phyloP scores from a whole-genome alignment of 2,329 filamentous ascomycete genomes.

The Aspergillus bombycis region DNA sequence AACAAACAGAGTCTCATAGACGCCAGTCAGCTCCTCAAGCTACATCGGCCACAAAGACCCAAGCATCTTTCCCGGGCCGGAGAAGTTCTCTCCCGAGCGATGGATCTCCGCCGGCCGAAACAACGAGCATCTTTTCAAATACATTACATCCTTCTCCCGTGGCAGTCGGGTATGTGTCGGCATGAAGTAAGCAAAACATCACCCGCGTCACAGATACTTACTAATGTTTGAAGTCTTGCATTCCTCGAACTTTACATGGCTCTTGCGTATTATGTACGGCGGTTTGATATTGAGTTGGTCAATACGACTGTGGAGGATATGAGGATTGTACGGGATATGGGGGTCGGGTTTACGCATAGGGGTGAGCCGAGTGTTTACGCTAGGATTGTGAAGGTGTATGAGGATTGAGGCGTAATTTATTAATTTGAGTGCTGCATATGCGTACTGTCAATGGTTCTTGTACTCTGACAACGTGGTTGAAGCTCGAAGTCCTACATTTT shows the following conservation, averaged over 20 bases:
- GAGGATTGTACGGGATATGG: neutral
- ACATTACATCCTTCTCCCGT: constrained; percentile 30
- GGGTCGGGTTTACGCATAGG: neutral
- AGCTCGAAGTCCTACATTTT: too few species aligned
- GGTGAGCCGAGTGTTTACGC: neutral
- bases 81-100: constrained; percentile 27
- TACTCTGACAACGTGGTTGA: too few species aligned
- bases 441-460: too few species aligned
- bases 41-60: constrained; percentile 30
- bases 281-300: constrained; percentile 1
- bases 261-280: neutral
- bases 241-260: neutral
- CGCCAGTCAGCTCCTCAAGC: constrained; percentile 38
- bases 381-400: neutral
- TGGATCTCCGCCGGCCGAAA: constrained; percentile 26
- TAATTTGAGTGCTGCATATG: too few species aligned
- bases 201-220: too few species aligned
- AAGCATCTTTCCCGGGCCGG: constrained; percentile 24
- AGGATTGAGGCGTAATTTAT: neutral
- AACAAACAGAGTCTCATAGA: constrained; percentile 12
- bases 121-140: constrained; percentile 23
- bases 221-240: neutral
- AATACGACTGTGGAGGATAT: neutral
- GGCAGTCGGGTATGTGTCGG: constrained; percentile 30
- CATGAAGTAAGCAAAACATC: constrained; percentile 23